Base-by-base conservation (phyloP, 805 yeast genomes). In the Candida maris region DNA sequence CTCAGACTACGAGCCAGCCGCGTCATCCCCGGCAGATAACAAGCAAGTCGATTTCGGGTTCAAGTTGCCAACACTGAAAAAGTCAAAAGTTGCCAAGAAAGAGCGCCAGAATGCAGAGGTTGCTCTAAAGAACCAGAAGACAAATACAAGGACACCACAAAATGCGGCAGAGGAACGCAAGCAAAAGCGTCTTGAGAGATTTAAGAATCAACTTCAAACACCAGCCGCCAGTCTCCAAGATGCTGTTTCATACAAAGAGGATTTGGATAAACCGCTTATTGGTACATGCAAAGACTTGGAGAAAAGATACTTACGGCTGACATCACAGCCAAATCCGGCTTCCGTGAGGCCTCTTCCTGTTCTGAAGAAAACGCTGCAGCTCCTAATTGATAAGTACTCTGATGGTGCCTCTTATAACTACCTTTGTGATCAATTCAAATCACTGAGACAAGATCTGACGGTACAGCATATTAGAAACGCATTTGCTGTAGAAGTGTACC, bases 241-340 rank as follows among this genome's bases (percentile, higher is more conserved):
- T 30, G 24, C 40, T 22, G 19, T 25, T 13, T 45, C 34, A 9
- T 28, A 27, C 13, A 28, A 34, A n/a, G 35, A 25, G 19, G 33
- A 34, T 27, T 27, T 27, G 17, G 43, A 45, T 16, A 38, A 30
- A 13, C 61, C 65, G 9, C 52, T 75, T 8, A 47, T 82, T 8
- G 98, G 98, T 0, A 69, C 75, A 1, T 72, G 83, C 51, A 69
- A 70, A 35, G 66, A 55, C 2, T 56, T 91, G 17, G 96, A 88
- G 48, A 93, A 91, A 58, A 67, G 75, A 29, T 91, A 88, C 55
- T 63, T 87, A 17, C 71, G 97, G 42, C 64, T 93, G 41, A 93
- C 98, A 0, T 85, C 96, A 2, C 96, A 81, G 34, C 96, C 97
- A 0, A 85, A 85, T 44, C 96, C 97, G 0, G 73, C 75, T 2